Percentiles rank a stretch among this genome's conserved stretches.
These are phyloP conservation scores for Eucalyptus leucophloia DNA, from an alignment of 345 rosid species.

Conservation along the genomic window DNA sequence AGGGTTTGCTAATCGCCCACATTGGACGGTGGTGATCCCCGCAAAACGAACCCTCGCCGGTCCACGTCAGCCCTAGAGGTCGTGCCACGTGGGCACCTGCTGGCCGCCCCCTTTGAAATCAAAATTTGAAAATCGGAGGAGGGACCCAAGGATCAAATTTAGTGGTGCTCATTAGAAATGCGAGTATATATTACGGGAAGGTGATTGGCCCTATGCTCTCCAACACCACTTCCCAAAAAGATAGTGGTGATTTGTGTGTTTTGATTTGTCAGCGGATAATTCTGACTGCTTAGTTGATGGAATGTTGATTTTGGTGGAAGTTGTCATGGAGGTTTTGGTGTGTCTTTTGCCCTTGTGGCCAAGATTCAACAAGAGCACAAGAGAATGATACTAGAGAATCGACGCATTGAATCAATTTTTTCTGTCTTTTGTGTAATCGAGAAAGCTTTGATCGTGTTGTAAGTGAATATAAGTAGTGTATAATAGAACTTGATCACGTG, in stretches of 20 bases:
- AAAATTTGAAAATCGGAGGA: neutral
- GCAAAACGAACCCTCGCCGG: neutral
- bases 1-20: neutral
- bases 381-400: neutral
- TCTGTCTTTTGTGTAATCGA: neutral
- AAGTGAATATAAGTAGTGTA: neutral
- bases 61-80: neutral
- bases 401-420: fast-evolving
- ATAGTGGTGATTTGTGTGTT: neutral
- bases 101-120: neutral
- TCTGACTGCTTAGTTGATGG: neutral
- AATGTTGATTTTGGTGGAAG: neutral
- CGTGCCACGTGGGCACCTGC: neutral
- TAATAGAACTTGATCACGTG: neutral
- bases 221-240: neutral
- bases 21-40: neutral
- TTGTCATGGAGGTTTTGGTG: neutral
- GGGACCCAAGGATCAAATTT: neutral
- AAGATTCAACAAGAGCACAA: neutral
- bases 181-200: neutral
- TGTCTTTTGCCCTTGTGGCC: neutral
- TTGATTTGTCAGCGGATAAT: neutral
- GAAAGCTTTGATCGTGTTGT: neutral
- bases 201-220: neutral
- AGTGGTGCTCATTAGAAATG: neutral